Evolutionary conservation across 495 filamentous ascomycete species (phyloP).

Genomic region (Evernia prunastri): DNA sequence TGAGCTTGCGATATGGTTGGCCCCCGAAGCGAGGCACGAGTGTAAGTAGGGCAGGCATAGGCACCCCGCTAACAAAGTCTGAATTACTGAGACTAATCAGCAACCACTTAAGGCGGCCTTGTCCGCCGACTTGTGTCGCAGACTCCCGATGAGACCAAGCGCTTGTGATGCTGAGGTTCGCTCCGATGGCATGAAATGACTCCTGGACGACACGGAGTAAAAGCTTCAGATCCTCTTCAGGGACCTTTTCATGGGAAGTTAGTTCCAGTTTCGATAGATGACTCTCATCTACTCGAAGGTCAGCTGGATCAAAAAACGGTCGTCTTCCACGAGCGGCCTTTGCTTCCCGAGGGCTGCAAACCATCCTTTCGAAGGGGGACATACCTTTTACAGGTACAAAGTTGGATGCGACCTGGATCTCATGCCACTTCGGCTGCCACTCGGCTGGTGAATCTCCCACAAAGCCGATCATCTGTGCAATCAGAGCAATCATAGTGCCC

Average conservation of each 20-base stretch:
- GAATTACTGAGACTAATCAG: too few species aligned
- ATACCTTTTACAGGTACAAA: background rate
- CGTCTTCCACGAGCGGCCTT: too few species aligned
- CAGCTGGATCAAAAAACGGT: background rate
- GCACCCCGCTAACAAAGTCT: too few species aligned
- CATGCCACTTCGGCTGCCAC: background rate
- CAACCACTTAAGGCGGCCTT: too few species aligned
- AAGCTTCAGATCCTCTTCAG: background rate
- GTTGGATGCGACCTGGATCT: background rate
- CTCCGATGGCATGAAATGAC: background rate
- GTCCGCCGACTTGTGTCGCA: too few species aligned
- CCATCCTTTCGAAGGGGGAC: background rate
- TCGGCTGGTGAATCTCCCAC: background rate
- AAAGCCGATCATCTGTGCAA: background rate
- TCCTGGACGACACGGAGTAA: slow-evolving; percentile 1
- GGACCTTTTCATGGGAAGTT: background rate
- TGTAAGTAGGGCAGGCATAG: too few species aligned
- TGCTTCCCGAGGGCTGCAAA: background rate
- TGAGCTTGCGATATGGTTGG: too few species aligned
- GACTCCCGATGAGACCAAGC: too few species aligned
- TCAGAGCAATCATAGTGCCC: background rate
- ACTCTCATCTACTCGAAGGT: background rate
- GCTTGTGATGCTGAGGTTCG: slow-evolving; percentile 7
- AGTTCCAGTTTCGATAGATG: background rate
- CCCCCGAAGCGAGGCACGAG: too few species aligned